phyloP scores from a whole-genome alignment of 495 filamentous ascomycete species.

The Poronia punctata region DNA sequence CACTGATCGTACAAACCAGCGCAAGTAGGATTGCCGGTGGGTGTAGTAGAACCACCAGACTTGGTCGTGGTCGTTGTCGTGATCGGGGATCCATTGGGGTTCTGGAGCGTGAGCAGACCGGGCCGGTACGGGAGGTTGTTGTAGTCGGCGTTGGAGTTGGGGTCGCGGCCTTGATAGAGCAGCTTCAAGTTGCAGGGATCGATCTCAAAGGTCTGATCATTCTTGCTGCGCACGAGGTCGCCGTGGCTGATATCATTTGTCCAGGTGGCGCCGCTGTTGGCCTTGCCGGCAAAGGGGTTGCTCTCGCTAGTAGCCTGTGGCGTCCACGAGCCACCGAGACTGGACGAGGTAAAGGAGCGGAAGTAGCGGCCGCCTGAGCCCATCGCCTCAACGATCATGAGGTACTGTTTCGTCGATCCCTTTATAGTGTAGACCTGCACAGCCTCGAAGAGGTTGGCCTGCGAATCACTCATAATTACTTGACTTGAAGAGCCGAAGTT shows the following conservation, averaged over 20 bases:
- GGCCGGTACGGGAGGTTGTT: constrained; percentile 41
- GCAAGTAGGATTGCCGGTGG: no score
- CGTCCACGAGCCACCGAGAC: constrained; percentile 48
- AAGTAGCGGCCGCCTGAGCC: constrained; percentile 52
- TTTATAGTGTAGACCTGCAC: constrained; percentile 56
- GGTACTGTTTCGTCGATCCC: constrained; percentile 44
- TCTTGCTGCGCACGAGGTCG: constrained; percentile 44
- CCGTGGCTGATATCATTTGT: constrained; percentile 58
- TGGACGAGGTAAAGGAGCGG: constrained; percentile 52
- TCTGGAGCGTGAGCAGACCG: constrained; percentile 43
- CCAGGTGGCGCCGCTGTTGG: constrained; percentile 55
- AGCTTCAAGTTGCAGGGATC: constrained; percentile 52
- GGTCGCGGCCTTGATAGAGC: constrained; percentile 48
- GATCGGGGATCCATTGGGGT: no score
- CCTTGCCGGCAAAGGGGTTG: constrained; percentile 52
- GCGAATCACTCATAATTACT: constrained; percentile 42
- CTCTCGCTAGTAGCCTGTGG: constrained; percentile 43
- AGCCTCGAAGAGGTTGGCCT: constrained; percentile 53
- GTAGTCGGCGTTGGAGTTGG: constrained; percentile 30
- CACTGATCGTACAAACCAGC: no score
- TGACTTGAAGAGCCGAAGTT: no score
- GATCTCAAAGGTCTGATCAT: constrained; percentile 50
- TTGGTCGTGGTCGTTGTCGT: no score
- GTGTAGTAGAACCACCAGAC: no score
- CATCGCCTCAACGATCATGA: constrained; percentile 59